These are phyloP conservation scores for Talaromyces sp. DNA, from an alignment of 2,329 filamentous ascomycete species.

Conservation along the genomic window DNA sequence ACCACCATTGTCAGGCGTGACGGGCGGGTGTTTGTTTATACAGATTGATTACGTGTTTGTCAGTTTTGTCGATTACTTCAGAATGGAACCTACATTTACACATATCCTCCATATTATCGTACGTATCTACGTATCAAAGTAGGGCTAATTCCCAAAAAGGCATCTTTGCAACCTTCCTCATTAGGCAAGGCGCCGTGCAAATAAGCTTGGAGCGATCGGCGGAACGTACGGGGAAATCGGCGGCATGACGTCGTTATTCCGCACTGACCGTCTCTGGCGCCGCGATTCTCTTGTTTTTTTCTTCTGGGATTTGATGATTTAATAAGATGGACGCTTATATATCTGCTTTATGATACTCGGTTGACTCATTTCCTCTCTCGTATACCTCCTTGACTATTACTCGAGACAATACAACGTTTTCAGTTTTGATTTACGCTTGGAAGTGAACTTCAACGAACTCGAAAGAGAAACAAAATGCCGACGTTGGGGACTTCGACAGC, in stretches of 20 bases:
- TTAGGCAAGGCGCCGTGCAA: slow-evolving; percentile 4
- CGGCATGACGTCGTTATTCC: slow-evolving; percentile 3
- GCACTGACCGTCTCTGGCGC: background rate
- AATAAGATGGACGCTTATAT: background rate
- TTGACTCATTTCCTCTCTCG: background rate
- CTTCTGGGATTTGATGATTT: background rate
- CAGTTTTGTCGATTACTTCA: background rate
- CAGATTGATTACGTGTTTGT: background rate
- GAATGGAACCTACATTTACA: background rate
- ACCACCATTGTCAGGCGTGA: background rate
- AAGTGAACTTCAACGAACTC: background rate
- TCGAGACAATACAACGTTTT: background rate
- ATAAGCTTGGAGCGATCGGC: slow-evolving; percentile 1
- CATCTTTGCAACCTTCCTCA: background rate
- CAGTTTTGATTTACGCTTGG: background rate
- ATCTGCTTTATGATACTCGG: background rate
- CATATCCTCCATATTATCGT: background rate
- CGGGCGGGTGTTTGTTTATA: background rate
- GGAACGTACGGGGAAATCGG: background rate
- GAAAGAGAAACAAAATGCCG: background rate
- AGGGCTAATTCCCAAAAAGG: background rate
- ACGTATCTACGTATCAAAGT: background rate
- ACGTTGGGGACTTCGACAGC: background rate
- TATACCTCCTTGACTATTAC: background rate
- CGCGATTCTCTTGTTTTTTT: background rate